Evolutionary conservation across 176 grass and related monocot genomes (phyloP).

Genomic region (Thinopyrum elongatum): DNA sequence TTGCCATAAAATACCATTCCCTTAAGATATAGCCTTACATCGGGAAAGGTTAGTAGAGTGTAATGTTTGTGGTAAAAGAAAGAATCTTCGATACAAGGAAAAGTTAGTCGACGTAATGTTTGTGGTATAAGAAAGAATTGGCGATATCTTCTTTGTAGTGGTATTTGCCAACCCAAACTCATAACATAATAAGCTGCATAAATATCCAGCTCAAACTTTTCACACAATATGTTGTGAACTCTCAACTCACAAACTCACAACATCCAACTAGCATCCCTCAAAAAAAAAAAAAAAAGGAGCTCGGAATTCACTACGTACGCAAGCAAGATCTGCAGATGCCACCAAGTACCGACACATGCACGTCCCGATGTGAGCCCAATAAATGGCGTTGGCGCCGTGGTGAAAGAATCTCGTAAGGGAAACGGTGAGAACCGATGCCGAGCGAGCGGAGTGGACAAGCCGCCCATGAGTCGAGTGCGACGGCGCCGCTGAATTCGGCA

Average conservation of each 20-base stretch:
- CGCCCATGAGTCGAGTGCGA: background rate
- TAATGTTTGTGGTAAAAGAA: background rate
- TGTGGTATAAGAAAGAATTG: background rate
- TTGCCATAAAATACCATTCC: background rate
- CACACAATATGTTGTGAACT: background rate
- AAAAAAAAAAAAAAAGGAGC: background rate
- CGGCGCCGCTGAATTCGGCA: slow-evolving; percentile 19
- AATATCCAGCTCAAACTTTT: background rate
- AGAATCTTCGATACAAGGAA: background rate
- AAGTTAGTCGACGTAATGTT: background rate
- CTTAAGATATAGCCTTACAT: background rate
- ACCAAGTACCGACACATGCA: background rate
- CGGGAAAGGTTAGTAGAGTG: background rate
- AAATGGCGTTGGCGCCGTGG: background rate
- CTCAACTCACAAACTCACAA: no score
- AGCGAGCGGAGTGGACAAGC: background rate
- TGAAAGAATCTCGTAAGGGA: slow-evolving; percentile 1
- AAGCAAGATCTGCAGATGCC: background rate
- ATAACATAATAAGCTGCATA: background rate
- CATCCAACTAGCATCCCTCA: no score
- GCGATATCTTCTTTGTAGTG: background rate
- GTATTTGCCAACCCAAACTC: background rate
- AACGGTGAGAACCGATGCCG: slow-evolving; percentile 14
- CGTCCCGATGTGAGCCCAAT: background rate
- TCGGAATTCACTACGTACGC: background rate